Conservation (phyloP, 148 eudicot genomes). For the Cornus florida region DNA sequence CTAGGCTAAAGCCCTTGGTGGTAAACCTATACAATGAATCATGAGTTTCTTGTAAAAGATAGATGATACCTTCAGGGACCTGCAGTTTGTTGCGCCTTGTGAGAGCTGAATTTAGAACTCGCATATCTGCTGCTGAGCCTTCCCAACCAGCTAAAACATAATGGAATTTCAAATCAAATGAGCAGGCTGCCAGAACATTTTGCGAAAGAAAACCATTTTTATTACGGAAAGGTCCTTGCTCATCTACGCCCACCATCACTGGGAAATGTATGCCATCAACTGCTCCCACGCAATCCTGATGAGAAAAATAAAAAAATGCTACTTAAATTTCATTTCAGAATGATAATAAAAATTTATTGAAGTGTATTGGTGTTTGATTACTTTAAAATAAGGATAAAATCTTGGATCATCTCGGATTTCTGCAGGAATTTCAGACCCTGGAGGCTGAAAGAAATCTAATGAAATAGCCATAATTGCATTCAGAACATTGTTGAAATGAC, state of each 20-base stretch:
- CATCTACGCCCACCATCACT: constrained; percentile 40
- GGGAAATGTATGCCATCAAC: constrained; percentile 43
- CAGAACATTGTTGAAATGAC: constrained; percentile 46
- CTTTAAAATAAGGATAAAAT: constrained; percentile 50
- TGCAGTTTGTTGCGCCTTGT: constrained; percentile 38
- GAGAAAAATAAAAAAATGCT: constrained; percentile 3
- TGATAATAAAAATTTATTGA: background rate
- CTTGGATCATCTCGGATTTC: constrained; percentile 40
- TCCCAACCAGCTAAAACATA: constrained; percentile 53
- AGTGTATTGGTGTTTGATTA: constrained; percentile 1
- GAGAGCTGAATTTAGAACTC: constrained; percentile 37
- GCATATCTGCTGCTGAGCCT: constrained; percentile 42
- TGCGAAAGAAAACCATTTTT: constrained; percentile 37
- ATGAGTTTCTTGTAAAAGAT: background rate
- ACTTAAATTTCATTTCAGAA: constrained; percentile 11
- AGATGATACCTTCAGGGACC: constrained; percentile 38
- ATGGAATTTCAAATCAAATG: constrained; percentile 45
- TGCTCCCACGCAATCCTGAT: constrained; percentile 48
- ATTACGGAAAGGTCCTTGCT: constrained; percentile 47
- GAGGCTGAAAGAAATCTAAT: constrained; percentile 32
- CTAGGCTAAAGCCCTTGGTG: too few relatives aligned
- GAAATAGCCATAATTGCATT: constrained; percentile 42
- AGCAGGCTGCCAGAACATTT: constrained; percentile 42
- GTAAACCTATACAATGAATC: background rate
- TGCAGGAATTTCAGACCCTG: constrained; percentile 29